A percentile compares a stretch with the other conserved stretches of the same genome.
phyloP scores from a whole-genome alignment of 352 stramenopile species.

The Labyrinthula sp. region DNA sequence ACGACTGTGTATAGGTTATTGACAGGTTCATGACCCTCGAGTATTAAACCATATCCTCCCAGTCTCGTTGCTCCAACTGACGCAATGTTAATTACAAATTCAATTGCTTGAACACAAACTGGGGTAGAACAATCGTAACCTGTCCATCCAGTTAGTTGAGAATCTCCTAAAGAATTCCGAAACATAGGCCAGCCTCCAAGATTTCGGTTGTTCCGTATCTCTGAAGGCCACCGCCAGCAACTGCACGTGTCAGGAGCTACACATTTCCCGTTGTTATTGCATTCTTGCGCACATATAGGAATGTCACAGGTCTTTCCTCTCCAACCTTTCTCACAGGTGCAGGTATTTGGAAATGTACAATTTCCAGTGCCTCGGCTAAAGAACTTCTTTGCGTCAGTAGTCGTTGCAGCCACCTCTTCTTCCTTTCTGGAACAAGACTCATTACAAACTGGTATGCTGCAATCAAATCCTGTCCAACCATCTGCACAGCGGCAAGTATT shows the following conservation, averaged over 20 bases:
- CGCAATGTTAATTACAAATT: slow-evolving; percentile 63
- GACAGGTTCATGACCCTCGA: slow-evolving; percentile 12
- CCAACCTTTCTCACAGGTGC: slow-evolving; percentile 70
- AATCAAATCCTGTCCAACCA: slow-evolving; percentile 55
- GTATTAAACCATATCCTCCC: slow-evolving; percentile 8
- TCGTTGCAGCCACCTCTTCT: background rate
- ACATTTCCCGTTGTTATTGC: slow-evolving; percentile 45
- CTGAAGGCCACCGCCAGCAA: slow-evolving; percentile 60
- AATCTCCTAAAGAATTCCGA: slow-evolving; percentile 56
- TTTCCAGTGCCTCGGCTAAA: slow-evolving; percentile 41
- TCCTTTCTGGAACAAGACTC: slow-evolving; percentile 32
- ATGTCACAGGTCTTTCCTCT: slow-evolving; percentile 55
- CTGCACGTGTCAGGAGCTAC: slow-evolving; percentile 53
- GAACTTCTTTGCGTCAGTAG: slow-evolving; percentile 16
- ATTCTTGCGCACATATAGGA: slow-evolving; percentile 67
- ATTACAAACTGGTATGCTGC: slow-evolving; percentile 47
- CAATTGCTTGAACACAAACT: slow-evolving; percentile 72
- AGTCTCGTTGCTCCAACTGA: slow-evolving; percentile 27
- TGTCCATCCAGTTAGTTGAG: slow-evolving; percentile 72
- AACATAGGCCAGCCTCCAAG: slow-evolving; percentile 66
- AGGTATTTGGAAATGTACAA: slow-evolving; percentile 67
- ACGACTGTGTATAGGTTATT: slow-evolving; percentile 22
- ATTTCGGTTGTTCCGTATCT: slow-evolving; percentile 64
- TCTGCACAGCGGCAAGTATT: slow-evolving; percentile 50
- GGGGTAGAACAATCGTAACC: slow-evolving; percentile 85